Evolutionary conservation across 805 yeast genomes (phyloP).

Genomic region (Wickerhamomyces pijperi): DNA sequence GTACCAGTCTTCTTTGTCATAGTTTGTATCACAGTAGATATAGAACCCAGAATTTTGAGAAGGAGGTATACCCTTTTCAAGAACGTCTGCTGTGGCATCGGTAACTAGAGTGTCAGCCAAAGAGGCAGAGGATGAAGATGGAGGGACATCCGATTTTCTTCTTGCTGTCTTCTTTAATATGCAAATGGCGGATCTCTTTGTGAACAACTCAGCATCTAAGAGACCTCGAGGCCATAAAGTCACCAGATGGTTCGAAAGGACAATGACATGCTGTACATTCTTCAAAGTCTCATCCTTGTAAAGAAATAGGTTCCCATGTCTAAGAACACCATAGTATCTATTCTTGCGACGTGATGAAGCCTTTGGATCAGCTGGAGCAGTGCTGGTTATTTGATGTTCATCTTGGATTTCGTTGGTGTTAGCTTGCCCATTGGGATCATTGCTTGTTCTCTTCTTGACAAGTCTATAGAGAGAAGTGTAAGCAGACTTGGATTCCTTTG

Average conservation of each 20-base stretch:
- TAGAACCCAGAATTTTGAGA: slow-evolving; percentile 34
- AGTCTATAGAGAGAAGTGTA: slow-evolving; percentile 50
- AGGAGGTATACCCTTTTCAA: slow-evolving; percentile 14
- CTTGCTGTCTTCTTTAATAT: slow-evolving; percentile 38
- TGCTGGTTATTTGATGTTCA: slow-evolving; percentile 1
- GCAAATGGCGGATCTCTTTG: slow-evolving; percentile 72
- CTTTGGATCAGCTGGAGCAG: slow-evolving; percentile 4
- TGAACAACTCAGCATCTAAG: slow-evolving; percentile 69
- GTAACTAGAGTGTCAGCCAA: slow-evolving; percentile 2
- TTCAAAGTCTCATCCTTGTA: slow-evolving; percentile 58
- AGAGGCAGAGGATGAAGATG: slow-evolving; percentile 21
- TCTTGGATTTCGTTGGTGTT: slow-evolving; percentile 3
- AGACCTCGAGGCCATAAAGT: slow-evolving; percentile 77
- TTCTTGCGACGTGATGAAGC: slow-evolving; percentile 39
- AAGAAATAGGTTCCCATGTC: slow-evolving; percentile 83
- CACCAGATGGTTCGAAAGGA: slow-evolving; percentile 58
- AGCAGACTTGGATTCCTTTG: slow-evolving; percentile 33
- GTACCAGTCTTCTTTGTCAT: slow-evolving; percentile 89
- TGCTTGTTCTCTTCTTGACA: slow-evolving; percentile 23
- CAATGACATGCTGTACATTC: slow-evolving; percentile 70
- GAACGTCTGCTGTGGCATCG: slow-evolving; percentile 14
- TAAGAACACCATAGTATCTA: slow-evolving; percentile 56
- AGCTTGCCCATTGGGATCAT: slow-evolving; percentile 1
- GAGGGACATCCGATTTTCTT: slow-evolving; percentile 19
- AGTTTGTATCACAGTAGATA: slow-evolving; percentile 66